Evolutionary conservation across 768 basidiomycete genomes (phyloP).

Genomic region (Amanita pallidorosea): DNA sequence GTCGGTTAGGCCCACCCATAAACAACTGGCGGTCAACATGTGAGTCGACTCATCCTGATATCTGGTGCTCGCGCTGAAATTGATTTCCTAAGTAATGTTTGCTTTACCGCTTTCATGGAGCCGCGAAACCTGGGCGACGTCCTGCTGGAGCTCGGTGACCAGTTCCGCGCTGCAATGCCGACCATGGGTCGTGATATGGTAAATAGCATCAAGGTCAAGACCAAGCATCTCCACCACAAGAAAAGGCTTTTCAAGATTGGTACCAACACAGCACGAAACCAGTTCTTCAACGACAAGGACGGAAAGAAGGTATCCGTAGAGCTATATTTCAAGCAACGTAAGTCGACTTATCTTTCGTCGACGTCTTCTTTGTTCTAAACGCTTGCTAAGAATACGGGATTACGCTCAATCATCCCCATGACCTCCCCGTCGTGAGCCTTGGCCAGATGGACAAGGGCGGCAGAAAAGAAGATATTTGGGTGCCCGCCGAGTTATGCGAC

Average conservation of each 20-base stretch:
- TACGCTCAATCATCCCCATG: constrained; percentile 11
- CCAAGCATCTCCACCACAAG: constrained; percentile 3
- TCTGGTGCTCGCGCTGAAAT: neutral
- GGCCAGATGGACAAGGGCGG: constrained; percentile 45
- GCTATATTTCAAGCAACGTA: constrained; percentile 33
- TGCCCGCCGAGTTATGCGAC: constrained; percentile 66
- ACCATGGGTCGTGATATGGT: neutral
- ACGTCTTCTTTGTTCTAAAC: constrained; percentile 32
- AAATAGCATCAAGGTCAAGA: constrained; percentile 4
- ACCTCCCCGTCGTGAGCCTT: constrained; percentile 29
- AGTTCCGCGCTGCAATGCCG: constrained; percentile 28
- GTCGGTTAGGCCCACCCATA: constrained; percentile 37
- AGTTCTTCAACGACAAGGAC: constrained; percentile 24
- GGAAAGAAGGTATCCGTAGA: constrained; percentile 47
- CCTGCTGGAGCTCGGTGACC: constrained; percentile 33
- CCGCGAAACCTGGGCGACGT: constrained; percentile 56
- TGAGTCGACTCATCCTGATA: constrained; percentile 13
- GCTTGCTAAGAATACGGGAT: constrained; percentile 10
- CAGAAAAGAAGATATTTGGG: constrained; percentile 14
- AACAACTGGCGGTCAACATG: constrained; percentile 45
- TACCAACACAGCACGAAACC: constrained; percentile 12
- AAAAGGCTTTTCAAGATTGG: constrained; percentile 5
- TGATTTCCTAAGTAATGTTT: constrained; percentile 29
- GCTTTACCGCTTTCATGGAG: constrained; percentile 44
- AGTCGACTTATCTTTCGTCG: constrained; percentile 21